Conservation (phyloP, 805 yeast genomes). For the Scheffersomyces stipitis region DNA sequence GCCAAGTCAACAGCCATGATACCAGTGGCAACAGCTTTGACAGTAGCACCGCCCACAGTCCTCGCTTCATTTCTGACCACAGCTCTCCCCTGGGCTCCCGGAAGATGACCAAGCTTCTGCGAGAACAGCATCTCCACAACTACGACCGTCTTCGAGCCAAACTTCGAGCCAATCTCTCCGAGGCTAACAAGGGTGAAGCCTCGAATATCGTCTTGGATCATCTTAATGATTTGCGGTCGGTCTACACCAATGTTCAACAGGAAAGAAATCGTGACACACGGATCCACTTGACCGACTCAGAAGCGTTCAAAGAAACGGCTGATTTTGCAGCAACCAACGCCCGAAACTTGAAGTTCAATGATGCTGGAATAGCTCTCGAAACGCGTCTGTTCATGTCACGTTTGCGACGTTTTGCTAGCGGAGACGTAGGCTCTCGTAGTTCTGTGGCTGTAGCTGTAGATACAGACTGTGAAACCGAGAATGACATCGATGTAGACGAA, state of each 20-base stretch:
- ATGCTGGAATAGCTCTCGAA: slow-evolving; percentile 49
- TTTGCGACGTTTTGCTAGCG: slow-evolving; percentile 26
- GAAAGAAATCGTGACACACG: slow-evolving; percentile 33
- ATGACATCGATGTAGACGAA: slow-evolving; percentile 14
- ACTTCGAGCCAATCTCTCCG: slow-evolving; percentile 40
- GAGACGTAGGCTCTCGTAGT: too few relatives aligned
- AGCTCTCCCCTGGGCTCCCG: background rate
- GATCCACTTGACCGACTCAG: slow-evolving; percentile 54
- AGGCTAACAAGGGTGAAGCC: slow-evolving; percentile 60
- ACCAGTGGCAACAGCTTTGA: too few relatives aligned
- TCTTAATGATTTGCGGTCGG: slow-evolving; percentile 44
- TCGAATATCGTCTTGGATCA: slow-evolving; percentile 46
- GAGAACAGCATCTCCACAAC: slow-evolving; percentile 14
- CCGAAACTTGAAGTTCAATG: slow-evolving; percentile 58
- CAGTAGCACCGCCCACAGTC: too few relatives aligned
- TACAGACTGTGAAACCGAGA: too few relatives aligned
- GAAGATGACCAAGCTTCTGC: background rate
- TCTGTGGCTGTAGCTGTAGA: slow-evolving; percentile 5
- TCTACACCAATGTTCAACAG: slow-evolving; percentile 44
- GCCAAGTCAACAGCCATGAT: too few relatives aligned
- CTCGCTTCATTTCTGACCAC: background rate
- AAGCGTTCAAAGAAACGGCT: slow-evolving; percentile 58
- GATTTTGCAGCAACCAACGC: slow-evolving; percentile 65
- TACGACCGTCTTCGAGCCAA: slow-evolving; percentile 29
- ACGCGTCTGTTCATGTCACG: slow-evolving; percentile 46